Percentiles rank a stretch among this genome's conserved stretches.
These are phyloP conservation scores for Penicillium pulvis DNA, from an alignment of 495 filamentous ascomycete genomes.

Conservation along the genomic window DNA sequence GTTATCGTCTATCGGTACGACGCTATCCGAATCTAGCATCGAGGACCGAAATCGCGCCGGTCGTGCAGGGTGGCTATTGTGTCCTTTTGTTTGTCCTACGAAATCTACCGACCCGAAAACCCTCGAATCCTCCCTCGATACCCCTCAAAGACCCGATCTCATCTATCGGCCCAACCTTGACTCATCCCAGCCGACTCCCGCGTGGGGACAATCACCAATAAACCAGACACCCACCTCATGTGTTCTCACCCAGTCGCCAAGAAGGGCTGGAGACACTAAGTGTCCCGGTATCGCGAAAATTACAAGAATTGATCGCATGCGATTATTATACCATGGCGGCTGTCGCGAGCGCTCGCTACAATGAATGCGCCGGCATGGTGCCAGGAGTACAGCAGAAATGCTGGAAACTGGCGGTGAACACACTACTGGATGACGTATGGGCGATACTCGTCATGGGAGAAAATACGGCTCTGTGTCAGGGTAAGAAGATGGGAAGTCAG, in stretches of 20 bases:
- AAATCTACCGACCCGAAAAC: neutral
- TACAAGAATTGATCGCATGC: constrained; percentile 15
- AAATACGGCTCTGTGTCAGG: neutral
- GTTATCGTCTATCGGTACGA: constrained; percentile 9
- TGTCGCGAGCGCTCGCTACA: constrained; percentile 6
- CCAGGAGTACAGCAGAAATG: constrained; percentile 4
- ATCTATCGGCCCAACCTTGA: constrained; percentile 8
- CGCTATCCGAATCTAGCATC: constrained; percentile 10
- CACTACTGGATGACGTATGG: constrained; percentile 20
- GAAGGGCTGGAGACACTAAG: constrained; percentile 20
- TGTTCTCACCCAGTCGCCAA: constrained; percentile 16
- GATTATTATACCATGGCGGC: constrained; percentile 20
- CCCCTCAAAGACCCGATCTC: neutral
- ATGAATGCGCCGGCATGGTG: constrained; percentile 2
- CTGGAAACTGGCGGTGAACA: constrained; percentile 12
- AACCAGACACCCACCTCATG: constrained; percentile 18
- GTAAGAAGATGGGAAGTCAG: constrained; percentile 5
- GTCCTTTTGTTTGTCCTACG: constrained; percentile 4
- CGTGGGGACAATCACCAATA: constrained; percentile 10
- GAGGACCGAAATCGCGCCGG: constrained; percentile 24
- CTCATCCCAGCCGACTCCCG: constrained; percentile 14
- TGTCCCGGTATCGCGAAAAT: constrained; percentile 8
- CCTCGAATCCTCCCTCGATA: neutral
- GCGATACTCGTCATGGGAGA: constrained; percentile 7
- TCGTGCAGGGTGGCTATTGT: constrained; percentile 26